A percentile compares a stretch with the other conserved stretches of the same genome.
phyloP scores from a whole-genome alignment of 495 filamentous ascomycete genomes.

The Penicillium taxi region DNA sequence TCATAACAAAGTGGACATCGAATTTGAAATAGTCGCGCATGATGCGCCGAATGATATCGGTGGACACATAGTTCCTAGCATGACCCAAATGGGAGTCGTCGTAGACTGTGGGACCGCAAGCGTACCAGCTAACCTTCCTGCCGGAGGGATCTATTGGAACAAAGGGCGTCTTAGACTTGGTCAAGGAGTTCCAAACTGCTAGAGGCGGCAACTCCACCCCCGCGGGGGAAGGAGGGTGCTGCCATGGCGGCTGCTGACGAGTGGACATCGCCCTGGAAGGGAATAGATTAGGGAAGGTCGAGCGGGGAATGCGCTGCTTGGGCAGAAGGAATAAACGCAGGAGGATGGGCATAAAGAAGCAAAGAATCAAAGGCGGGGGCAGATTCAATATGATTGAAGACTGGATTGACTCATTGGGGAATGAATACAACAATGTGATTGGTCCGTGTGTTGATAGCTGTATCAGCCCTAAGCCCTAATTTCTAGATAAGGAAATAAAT shows the following conservation, averaged over 20 bases:
- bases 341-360: slow-evolving; percentile 26
- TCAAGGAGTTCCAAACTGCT: slow-evolving; percentile 66
- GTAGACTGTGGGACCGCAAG: slow-evolving; percentile 88
- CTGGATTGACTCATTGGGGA: slow-evolving; percentile 14
- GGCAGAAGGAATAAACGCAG: slow-evolving; percentile 12
- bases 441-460: slow-evolving; percentile 7
- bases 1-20: slow-evolving; percentile 88
- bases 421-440: slow-evolving; percentile 11
- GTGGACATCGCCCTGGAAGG: slow-evolving; percentile 19
- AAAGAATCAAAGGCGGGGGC: slow-evolving; percentile 16
- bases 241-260: slow-evolving; percentile 44
- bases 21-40: slow-evolving; percentile 80
- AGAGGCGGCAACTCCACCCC: slow-evolving; percentile 30
- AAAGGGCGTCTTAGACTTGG: slow-evolving; percentile 64
- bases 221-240: slow-evolving; percentile 27
- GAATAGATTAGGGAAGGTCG: slow-evolving; percentile 2
- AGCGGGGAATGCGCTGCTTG: slow-evolving; percentile 10
- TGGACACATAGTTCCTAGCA: slow-evolving; percentile 88
- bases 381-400: slow-evolving; percentile 8
- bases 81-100: slow-evolving; percentile 87
- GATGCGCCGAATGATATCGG: slow-evolving; percentile 85
- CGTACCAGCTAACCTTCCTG: slow-evolving; percentile 78
- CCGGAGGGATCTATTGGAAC: slow-evolving; percentile 58
- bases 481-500: slow-evolving; percentile 15
- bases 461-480: slow-evolving; percentile 34